A percentile compares a stretch with the other conserved stretches of the same genome.
phyloP scores from a whole-genome alignment of 2,329 filamentous ascomycete genomes.

The Arthroderma sp. region DNA sequence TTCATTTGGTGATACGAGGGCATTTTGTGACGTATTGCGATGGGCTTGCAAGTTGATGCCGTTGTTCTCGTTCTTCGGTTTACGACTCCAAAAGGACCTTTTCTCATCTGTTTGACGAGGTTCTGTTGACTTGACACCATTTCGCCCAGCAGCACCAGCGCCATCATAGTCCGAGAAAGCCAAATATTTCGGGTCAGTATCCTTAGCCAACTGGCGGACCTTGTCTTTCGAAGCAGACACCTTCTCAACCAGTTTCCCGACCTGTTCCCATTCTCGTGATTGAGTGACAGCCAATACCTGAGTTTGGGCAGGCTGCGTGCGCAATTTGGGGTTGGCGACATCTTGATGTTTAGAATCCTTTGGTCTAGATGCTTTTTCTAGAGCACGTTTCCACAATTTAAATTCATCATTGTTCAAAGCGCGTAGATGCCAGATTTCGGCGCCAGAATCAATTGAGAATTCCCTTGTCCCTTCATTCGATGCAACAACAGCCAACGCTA shows the following conservation, averaged over 20 bases:
- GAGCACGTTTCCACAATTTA: slow-evolving; percentile 67
- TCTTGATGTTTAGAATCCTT: slow-evolving; percentile 19
- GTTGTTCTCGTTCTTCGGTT: slow-evolving; percentile 45
- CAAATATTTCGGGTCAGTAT: slow-evolving; percentile 56
- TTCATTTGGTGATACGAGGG: background rate
- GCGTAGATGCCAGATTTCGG: slow-evolving; percentile 90
- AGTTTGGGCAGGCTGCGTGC: slow-evolving; percentile 18
- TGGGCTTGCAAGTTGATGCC: slow-evolving; percentile 19
- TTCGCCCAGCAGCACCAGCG: slow-evolving; percentile 5
- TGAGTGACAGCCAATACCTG: slow-evolving; percentile 39
- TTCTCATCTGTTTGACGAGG: slow-evolving; percentile 35
- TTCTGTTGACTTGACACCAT: too few relatives aligned
- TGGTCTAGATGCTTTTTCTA: slow-evolving; percentile 64
- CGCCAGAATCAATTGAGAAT: slow-evolving; percentile 92
- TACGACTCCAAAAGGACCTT: slow-evolving; percentile 84
- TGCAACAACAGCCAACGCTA: slow-evolving; percentile 81
- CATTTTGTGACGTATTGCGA: slow-evolving; percentile 17
- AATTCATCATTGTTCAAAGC: slow-evolving; percentile 77
- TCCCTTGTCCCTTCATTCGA: slow-evolving; percentile 79
- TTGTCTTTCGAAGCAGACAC: slow-evolving; percentile 82
- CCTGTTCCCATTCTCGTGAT: slow-evolving; percentile 72
- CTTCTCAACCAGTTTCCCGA: slow-evolving; percentile 73
- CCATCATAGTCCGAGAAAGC: slow-evolving; percentile 9
- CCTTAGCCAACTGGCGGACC: slow-evolving; percentile 70
- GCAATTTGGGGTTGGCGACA: slow-evolving; percentile 20